A percentile compares a stretch with the other conserved stretches of the same genome.
phyloP scores from a whole-genome alignment of 345 rosid genomes.

The Mangifera indica region DNA sequence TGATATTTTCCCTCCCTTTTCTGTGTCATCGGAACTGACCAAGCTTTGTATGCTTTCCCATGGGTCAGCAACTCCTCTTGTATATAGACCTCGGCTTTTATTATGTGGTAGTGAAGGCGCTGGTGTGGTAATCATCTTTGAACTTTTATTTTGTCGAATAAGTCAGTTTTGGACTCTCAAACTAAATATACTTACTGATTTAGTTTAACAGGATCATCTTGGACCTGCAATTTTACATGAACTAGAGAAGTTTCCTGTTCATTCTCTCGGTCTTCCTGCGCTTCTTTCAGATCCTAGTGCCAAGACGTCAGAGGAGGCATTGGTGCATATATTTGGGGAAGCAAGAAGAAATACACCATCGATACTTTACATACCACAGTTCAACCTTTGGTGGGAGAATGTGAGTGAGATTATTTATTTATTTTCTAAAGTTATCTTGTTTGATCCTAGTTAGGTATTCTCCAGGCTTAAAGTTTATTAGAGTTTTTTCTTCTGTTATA shows the following conservation, averaged over 20 bases:
- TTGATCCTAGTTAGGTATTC: slow-evolving; percentile 2
- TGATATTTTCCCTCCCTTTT: slow-evolving; percentile 73
- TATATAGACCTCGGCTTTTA: slow-evolving; percentile 92
- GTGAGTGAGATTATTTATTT: slow-evolving; percentile 42
- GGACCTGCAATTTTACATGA: slow-evolving; percentile 98
- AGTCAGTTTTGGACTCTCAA: slow-evolving; percentile 28
- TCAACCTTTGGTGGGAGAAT: slow-evolving; percentile 97
- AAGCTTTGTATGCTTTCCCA: slow-evolving; percentile 92
- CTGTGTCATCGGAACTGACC: slow-evolving; percentile 65
- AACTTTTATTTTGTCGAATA: slow-evolving; percentile 21
- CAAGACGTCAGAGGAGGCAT: slow-evolving; percentile 97
- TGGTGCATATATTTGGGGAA: slow-evolving; percentile 98
- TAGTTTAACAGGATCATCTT: slow-evolving; percentile 93
- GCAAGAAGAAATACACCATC: slow-evolving; percentile 97
- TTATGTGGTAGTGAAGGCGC: slow-evolving; percentile 81
- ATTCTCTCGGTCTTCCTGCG: slow-evolving; percentile 95
- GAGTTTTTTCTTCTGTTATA: slow-evolving; percentile 15
- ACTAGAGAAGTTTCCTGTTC: slow-evolving; percentile 95
- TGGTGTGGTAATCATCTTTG: slow-evolving; percentile 82
- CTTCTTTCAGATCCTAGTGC: slow-evolving; percentile 99
- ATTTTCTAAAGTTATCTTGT: not conserved
- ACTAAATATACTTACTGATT: slow-evolving; percentile 70
- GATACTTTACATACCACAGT: slow-evolving; percentile 84
- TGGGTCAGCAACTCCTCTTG: slow-evolving; percentile 91
- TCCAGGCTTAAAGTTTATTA: not conserved